Conservation (phyloP, 78 protist species). For the Dictyostelium capitatum region DNA sequence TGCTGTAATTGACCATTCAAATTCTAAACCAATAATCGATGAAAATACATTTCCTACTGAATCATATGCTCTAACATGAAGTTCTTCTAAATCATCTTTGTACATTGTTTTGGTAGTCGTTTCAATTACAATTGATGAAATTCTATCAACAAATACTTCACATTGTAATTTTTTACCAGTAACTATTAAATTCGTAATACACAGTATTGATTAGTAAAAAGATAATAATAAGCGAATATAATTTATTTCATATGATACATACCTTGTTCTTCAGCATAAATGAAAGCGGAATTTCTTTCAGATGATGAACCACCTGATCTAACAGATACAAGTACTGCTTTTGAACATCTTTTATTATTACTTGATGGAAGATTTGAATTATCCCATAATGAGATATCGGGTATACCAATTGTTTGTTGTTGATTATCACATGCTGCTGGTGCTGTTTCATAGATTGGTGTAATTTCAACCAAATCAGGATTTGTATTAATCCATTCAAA, state of each 20-base stretch:
- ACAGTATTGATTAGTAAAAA: too few species aligned
- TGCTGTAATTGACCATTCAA: constrained; percentile 74
- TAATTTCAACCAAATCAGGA: constrained; percentile 61
- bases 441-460: constrained; percentile 18
- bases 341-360: constrained; percentile 37
- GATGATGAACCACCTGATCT: constrained; percentile 14
- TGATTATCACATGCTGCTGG: constrained; percentile 8
- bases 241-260: too few species aligned
- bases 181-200: too few species aligned
- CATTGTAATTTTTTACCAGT: constrained; percentile 73
- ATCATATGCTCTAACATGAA: constrained; percentile 73
- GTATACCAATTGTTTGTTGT: background rate
- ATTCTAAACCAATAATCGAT: constrained; percentile 75
- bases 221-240: background rate
- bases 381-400: constrained; percentile 12
- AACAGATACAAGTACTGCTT: constrained; percentile 26
- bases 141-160: constrained; percentile 86
- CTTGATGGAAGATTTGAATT: background rate
- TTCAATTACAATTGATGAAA: constrained; percentile 70
- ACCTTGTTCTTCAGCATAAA: constrained; percentile 68
- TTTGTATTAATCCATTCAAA: constrained; percentile 72
- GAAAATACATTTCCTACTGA: constrained; percentile 82
- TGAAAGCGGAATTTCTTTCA: constrained; percentile 61
- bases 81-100: constrained; percentile 71
- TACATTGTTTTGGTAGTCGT: constrained; percentile 83